Conservation (phyloP, 1,139 yeast genomes). For the Pichiaceae sp. region DNA sequence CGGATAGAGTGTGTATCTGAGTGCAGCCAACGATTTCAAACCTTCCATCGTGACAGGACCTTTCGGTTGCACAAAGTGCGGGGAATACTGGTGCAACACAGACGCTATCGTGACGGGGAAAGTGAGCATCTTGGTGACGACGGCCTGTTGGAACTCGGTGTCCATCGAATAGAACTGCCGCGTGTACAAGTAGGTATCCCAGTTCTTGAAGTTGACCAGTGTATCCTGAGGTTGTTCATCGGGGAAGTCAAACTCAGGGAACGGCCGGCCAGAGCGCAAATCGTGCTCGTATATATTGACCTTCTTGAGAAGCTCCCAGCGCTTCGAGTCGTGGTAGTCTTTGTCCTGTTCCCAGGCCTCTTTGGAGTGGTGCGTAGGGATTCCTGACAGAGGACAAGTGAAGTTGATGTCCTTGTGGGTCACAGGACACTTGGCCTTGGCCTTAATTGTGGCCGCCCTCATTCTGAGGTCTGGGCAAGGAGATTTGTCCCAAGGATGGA, state of each 20-base stretch:
- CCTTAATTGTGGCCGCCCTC: conserved; percentile 84
- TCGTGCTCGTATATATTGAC: conserved; percentile 94
- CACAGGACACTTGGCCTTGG: conserved; percentile 86
- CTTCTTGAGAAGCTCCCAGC: conserved; percentile 67
- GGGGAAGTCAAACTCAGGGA: conserved; percentile 94
- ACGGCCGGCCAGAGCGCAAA: conserved; percentile 83
- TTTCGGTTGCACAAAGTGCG: conserved; percentile 70
- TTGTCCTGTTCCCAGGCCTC: conserved; percentile 84
- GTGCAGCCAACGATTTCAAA: conserved; percentile 82
- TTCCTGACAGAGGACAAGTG: conserved; percentile 90
- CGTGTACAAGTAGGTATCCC: conserved; percentile 94
- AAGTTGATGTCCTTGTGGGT: conserved; percentile 72
- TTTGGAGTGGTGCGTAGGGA: conserved; percentile 87
- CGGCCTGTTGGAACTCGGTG: conserved; percentile 91
- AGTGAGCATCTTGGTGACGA: conserved; percentile 87
- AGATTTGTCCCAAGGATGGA: conserved; percentile 85
- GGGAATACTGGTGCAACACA: conserved; percentile 74
- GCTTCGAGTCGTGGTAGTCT: conserved; percentile 59
- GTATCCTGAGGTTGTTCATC: conserved; percentile 71
- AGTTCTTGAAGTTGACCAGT: conserved; percentile 66
- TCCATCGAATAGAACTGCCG: conserved; percentile 94
- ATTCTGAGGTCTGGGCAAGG: conserved; percentile 84
- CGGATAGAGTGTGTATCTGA: conserved; percentile 84
- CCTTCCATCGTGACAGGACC: conserved; percentile 92
- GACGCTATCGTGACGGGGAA: conserved; percentile 90